Evolutionary conservation across 2,329 filamentous ascomycete genomes (phyloP), one percentile per base, ranked within the genome.

Genomic region (Monilinia vaccinii-corymbosi): DNA sequence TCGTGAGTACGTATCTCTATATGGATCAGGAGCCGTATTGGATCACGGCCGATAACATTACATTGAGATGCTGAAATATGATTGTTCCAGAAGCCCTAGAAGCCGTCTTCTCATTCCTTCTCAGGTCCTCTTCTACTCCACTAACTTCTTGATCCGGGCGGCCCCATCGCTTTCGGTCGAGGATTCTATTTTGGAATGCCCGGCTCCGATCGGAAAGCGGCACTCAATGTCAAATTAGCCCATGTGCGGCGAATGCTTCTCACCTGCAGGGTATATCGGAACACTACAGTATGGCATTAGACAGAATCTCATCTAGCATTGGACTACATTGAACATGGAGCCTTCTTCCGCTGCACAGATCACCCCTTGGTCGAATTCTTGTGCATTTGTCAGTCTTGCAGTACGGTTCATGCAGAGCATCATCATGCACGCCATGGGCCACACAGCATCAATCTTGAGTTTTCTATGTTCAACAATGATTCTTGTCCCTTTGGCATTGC

Each of bases 261-360:
- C 51, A 7, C 32, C 28, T 44, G 32, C 38, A 44, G n/a, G 51
- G 25, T 44, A 31, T 13, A 8, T 42, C 28, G 50, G 38, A 44
- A 44, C 11, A 18, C 50, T 44, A 53, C 38, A 23, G 44, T 38
- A 44, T 32, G 51, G 21, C 38, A 10, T 23, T 32, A 11, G 18
- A 18, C n/a, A 32, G 28, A 44, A 44, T 44, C 25, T 53, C 38
- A 44, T 53, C 38, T 53, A n/a, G 28, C 38, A 44, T 32, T 32
- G 38, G 34, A 53, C 16, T 28, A 31, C 6, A 42, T 42, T 10
- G 50, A 16, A 53, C 38, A 32, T 53, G 18, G 38, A n/a, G 32
- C n/a, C 40, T 59, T 53, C 40, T 45, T 46, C 47, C 48, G 57
- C 49, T 55, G 57, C 57, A 59, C 57, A 55, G 57, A 59, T 59